phyloP scores from a whole-genome alignment of 805 yeast genomes.

The Kuraishia piskuri region DNA sequence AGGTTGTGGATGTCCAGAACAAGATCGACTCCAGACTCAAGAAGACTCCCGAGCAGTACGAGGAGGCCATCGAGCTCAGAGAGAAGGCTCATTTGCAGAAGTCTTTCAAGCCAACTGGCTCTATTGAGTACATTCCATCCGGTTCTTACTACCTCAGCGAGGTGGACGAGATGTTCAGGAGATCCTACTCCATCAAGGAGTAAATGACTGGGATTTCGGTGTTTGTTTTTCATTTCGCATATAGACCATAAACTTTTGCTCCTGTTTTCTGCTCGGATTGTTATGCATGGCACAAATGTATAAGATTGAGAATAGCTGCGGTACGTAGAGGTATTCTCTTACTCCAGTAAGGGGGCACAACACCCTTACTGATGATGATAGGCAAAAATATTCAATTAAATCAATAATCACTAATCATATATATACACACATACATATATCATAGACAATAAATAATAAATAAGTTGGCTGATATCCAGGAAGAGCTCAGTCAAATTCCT shows the following conservation, averaged over 20 bases:
- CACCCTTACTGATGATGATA: neutral
- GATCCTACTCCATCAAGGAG: conserved; percentile 66
- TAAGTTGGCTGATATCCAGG: neutral
- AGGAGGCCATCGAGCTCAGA: conserved; percentile 74
- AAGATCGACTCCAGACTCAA: conserved; percentile 58
- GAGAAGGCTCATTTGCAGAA: conserved; percentile 85
- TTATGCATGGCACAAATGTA: neutral
- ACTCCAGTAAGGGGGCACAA: no score
- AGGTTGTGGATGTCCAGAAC: conserved; percentile 57
- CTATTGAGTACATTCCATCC: conserved; percentile 55
- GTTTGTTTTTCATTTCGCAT: conserved; percentile 15
- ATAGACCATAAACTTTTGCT: neutral
- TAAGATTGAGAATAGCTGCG: neutral
- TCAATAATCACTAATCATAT: no score
- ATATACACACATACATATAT: no score
- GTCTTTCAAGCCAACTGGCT: conserved; percentile 70
- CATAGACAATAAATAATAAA: neutral
- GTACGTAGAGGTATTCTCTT: neutral
- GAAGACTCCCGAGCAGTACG: conserved; percentile 73
- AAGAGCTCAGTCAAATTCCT: neutral
- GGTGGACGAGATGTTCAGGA: conserved; percentile 83
- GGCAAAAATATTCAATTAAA: neutral
- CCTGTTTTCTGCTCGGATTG: neutral
- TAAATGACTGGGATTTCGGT: conserved; percentile 19
- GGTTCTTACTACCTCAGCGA: conserved; percentile 82